Conservation (phyloP, 371 early-diverging fungal genomes). For the Furculomyces boomerangus region DNA sequence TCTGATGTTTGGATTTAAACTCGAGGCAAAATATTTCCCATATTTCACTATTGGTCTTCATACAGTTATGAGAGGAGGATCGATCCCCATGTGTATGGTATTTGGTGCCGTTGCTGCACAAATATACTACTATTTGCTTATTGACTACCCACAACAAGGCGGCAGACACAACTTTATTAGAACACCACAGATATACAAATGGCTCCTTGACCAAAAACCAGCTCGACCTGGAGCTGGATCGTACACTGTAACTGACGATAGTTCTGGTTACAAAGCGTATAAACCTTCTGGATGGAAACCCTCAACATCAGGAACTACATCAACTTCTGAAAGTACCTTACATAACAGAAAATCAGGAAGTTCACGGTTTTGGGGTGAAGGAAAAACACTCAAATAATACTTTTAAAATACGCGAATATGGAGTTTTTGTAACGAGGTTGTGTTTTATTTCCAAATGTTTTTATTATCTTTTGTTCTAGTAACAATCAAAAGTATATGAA, state of each 20-base stretch:
- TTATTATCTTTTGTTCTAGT: too few relatives aligned
- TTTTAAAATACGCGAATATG: too few relatives aligned
- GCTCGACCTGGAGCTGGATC: not conserved
- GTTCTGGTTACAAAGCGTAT: not conserved
- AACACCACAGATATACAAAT: conserved; percentile 19
- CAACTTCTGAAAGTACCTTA: not conserved
- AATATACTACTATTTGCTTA: conserved; percentile 18
- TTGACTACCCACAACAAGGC: conserved; percentile 18
- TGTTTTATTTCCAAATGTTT: too few relatives aligned
- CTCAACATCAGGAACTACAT: not conserved
- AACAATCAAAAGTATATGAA: too few relatives aligned
- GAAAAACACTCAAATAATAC: not conserved
- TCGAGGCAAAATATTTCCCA: conserved; percentile 41
- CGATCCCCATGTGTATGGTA: conserved; percentile 8
- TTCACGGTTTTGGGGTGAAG: not conserved
- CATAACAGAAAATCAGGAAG: not conserved
- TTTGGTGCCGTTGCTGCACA: conserved; percentile 15
- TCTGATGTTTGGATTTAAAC: conserved; percentile 66
- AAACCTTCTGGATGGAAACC: not conserved
- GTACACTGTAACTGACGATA: not conserved
- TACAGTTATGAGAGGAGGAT: conserved; percentile 5
- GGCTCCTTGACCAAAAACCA: conserved; percentile 11
- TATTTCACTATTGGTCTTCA: conserved; percentile 10
- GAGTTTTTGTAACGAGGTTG: too few relatives aligned
- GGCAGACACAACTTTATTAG: conserved; percentile 15